Percentiles rank a stretch among this genome's conserved stretches.
Evolutionary conservation across 2,329 filamentous ascomycete genomes (phyloP).

Genomic region (Beauveria australis): DNA sequence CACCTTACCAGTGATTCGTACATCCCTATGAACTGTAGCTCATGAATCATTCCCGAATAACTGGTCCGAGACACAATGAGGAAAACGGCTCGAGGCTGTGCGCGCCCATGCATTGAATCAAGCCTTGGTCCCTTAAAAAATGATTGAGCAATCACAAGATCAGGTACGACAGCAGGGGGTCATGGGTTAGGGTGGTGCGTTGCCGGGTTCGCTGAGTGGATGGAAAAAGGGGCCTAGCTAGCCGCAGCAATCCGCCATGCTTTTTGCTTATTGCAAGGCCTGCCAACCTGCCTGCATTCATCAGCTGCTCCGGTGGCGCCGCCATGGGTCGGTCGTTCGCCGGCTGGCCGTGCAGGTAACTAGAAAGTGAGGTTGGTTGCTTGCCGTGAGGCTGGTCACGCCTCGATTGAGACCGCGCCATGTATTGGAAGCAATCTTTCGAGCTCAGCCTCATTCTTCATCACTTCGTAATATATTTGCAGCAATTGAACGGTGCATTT

Average conservation of each 20-base stretch:
- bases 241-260: neutral
- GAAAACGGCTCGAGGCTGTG: neutral
- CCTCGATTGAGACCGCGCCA: neutral
- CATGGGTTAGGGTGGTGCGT: conserved; percentile 9
- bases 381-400: neutral
- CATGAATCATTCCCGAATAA: neutral
- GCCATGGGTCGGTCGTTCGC: conserved; percentile 1
- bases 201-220: neutral
- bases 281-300: neutral
- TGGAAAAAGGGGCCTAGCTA: neutral
- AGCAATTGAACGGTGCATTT: no score
- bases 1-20: no score
- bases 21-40: neutral
- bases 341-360: neutral
- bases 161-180: conserved; percentile 7
- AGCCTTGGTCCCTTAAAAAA: neutral
- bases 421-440: neutral
- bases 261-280: neutral
- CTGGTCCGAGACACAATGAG: neutral
- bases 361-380: neutral
- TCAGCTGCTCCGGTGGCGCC: conserved; percentile 6
- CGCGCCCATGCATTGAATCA: neutral
- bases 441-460: neutral
- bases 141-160: conserved; percentile 9
- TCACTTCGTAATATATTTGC: neutral